A percentile compares a stretch with the other conserved stretches of the same genome.
Conservation (phyloP, 2,329 filamentous ascomycete species). For the Pseudogymnoascus sp. region DNA sequence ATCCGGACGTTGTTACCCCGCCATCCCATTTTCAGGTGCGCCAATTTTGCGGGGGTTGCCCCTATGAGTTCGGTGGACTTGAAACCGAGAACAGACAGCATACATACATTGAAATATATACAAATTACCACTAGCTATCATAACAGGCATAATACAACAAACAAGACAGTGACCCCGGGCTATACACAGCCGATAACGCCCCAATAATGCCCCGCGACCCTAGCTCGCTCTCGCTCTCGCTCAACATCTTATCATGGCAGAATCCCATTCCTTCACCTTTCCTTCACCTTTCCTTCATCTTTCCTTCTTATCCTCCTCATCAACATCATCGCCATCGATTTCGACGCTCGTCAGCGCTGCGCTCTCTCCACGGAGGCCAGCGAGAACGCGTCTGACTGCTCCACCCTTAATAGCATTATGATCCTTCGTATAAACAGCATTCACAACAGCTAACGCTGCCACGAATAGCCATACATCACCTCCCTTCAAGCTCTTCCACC, state of each 20-base stretch:
- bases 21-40: neutral
- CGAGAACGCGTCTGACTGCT: conserved; percentile 25
- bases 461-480: conserved; percentile 85
- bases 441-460: conserved; percentile 68
- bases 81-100: neutral
- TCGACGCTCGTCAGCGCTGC: neutral
- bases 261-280: neutral
- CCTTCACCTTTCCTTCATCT: neutral
- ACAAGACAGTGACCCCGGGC: neutral
- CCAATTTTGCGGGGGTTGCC: neutral
- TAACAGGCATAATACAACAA: neutral
- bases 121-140: neutral
- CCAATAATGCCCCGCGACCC: neutral
- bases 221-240: neutral
- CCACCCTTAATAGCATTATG: conserved; percentile 23
- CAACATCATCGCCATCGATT: neutral
- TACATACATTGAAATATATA: conserved; percentile 8
- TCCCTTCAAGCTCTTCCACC: conserved; percentile 77
- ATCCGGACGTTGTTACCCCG: neutral
- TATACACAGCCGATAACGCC: conserved; percentile 6
- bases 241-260: neutral
- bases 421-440: conserved; percentile 48
- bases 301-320: conserved; percentile 4
- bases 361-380: conserved; percentile 28
- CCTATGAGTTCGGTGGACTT: neutral